Evolutionary conservation across 164 flowering plant genomes (phyloP).

Genomic region (Malania oleifera): DNA sequence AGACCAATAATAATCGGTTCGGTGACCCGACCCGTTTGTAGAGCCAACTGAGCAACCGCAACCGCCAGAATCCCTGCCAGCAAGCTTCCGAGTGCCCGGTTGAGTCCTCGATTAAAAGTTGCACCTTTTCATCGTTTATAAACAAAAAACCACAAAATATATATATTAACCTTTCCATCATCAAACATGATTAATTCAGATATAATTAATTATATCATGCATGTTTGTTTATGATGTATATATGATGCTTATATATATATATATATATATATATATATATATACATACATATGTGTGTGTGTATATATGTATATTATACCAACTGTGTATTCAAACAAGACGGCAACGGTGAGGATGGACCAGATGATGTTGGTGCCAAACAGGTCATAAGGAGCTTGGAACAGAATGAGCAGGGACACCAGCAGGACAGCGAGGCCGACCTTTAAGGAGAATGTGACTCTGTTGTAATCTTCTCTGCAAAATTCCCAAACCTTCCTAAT

Average conservation of each 20-base stretch:
- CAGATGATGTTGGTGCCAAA: constrained; percentile 82
- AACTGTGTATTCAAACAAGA: constrained; percentile 92
- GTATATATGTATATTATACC: constrained; percentile 39
- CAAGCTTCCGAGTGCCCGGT: constrained; percentile 81
- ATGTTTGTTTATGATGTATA: no score
- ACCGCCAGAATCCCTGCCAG: constrained; percentile 74
- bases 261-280: no score
- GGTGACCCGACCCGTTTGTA: constrained; percentile 35
- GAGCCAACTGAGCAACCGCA: constrained; percentile 47
- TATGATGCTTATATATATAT: no score
- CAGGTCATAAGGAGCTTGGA: constrained; percentile 60
- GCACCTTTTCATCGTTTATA: constrained; percentile 57
- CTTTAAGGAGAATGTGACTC: constrained; percentile 64
- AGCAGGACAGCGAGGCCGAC: constrained; percentile 75
- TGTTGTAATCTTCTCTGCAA: constrained; percentile 56
- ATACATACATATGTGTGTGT: background rate
- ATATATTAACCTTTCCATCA: no score
- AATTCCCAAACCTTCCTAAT: constrained; percentile 46
- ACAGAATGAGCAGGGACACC: constrained; percentile 67
- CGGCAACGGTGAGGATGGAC: constrained; percentile 86
- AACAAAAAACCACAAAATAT: no score
- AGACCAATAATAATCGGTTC: constrained; percentile 66
- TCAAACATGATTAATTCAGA: no score
- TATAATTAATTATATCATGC: no score
- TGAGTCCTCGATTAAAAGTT: constrained; percentile 77